A percentile compares a stretch with the other conserved stretches of the same genome.
Evolutionary conservation across 257 asterid species (phyloP).

Genomic region (Penstemon barbatus): DNA sequence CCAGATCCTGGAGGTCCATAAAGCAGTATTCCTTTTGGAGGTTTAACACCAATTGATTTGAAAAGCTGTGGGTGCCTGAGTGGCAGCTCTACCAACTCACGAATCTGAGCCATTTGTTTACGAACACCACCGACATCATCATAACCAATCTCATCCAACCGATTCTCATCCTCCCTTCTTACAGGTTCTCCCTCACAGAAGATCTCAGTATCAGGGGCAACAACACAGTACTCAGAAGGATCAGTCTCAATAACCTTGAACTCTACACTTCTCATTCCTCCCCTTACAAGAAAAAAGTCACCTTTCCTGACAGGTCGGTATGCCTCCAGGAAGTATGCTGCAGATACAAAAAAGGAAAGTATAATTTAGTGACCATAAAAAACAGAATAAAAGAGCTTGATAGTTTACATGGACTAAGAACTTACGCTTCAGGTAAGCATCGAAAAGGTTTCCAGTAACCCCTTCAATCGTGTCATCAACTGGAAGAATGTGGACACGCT

Average conservation of each 20-base stretch:
- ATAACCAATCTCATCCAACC: conserved; percentile 57
- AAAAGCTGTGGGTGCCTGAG: conserved; percentile 66
- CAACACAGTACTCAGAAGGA: conserved; percentile 58
- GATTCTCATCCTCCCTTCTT: conserved; percentile 56
- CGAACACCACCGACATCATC: conserved; percentile 70
- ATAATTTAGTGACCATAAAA: neutral
- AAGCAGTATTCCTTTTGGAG: conserved; percentile 59
- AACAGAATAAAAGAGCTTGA: neutral
- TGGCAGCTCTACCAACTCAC: conserved; percentile 59
- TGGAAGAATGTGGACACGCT: conserved; percentile 58
- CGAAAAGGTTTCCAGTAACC: conserved; percentile 63
- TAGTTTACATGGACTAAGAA: conserved; percentile 7
- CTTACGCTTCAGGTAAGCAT: conserved; percentile 69
- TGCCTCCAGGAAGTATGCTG: conserved; percentile 62
- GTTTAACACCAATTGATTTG: conserved; percentile 59
- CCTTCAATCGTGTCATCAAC: conserved; percentile 73
- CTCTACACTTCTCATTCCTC: conserved; percentile 70
- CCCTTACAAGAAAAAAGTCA: conserved; percentile 53
- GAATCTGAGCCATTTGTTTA: conserved; percentile 64
- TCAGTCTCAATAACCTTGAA: conserved; percentile 58
- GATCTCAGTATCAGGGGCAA: conserved; percentile 58
- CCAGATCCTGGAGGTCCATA: conserved; percentile 65
- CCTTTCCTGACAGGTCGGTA: conserved; percentile 59
- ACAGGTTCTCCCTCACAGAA: conserved; percentile 59
- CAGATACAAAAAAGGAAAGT: neutral